phyloP scores from a whole-genome alignment of 129 eudicot genomes.

The Flaveria brownii region DNA sequence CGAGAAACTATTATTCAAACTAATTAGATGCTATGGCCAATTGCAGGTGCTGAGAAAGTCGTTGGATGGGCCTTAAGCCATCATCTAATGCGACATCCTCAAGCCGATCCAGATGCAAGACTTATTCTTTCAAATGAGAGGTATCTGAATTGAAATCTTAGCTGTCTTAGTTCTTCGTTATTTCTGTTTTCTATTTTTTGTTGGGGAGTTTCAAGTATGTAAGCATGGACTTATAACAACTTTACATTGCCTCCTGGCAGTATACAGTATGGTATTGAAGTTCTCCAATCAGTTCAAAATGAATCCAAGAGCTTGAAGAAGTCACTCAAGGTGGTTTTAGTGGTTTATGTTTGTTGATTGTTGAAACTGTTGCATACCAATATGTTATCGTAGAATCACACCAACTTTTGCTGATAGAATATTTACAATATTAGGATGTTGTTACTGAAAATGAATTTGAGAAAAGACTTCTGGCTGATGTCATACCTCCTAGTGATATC shows the following conservation, averaged over 20 bases:
- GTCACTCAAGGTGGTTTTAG: slow-evolving; percentile 70
- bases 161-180: slow-evolving; percentile 4
- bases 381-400: slow-evolving; percentile 1
- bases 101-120: slow-evolving; percentile 54
- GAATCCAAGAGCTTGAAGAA: slow-evolving; percentile 89
- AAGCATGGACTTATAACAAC: slow-evolving; percentile 7
- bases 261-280: slow-evolving; percentile 63
- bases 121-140: slow-evolving; percentile 67
- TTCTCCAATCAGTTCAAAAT: slow-evolving; percentile 65
- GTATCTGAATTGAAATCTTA: slow-evolving; percentile 37
- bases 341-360: slow-evolving; percentile 15
- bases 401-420: slow-evolving; percentile 4
- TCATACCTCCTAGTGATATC: slow-evolving; percentile 90
- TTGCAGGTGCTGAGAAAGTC: slow-evolving; percentile 84
- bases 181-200: background rate
- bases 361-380: slow-evolving; percentile 20
- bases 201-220: slow-evolving; percentile 17
- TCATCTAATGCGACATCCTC: slow-evolving; percentile 63
- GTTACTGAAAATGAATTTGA: slow-evolving; percentile 93
- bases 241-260: slow-evolving; percentile 43
- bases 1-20: background rate
- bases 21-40: background rate
- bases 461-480: slow-evolving; percentile 87
- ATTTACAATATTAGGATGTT: slow-evolving; percentile 60
- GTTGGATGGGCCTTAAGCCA: slow-evolving; percentile 92